Conservation (phyloP, 495 filamentous ascomycete species). For the Annulohypoxylon bovei region DNA sequence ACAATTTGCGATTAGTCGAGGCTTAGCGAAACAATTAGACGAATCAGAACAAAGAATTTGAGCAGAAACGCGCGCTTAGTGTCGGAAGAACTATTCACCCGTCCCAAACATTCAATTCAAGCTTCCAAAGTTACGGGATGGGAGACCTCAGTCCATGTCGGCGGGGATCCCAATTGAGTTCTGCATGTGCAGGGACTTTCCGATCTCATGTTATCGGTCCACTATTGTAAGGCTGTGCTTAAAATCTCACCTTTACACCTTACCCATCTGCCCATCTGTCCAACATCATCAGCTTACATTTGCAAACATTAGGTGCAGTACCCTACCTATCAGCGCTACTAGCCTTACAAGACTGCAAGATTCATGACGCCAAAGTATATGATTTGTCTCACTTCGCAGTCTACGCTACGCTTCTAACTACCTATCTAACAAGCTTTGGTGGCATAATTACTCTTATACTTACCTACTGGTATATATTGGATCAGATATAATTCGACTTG, state of each 20-base stretch:
- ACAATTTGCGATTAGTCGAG: slow-evolving; percentile 24
- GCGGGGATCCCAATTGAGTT: neutral
- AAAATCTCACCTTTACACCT: neutral
- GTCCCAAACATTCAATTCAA: slow-evolving; percentile 1
- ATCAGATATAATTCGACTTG: neutral
- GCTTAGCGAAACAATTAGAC: slow-evolving; percentile 5
- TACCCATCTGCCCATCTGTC: neutral
- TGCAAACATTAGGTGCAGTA: neutral
- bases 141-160: neutral
- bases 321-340: neutral
- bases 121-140: neutral
- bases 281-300: slow-evolving; percentile 3
- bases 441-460: neutral
- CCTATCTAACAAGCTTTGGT: neutral
- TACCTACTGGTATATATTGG: neutral
- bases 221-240: neutral
- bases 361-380: neutral
- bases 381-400: neutral
- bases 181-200: slow-evolving; percentile 2
- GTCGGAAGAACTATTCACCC: slow-evolving; percentile 15
- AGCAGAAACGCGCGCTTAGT: neutral
- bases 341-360: neutral
- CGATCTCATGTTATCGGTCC: neutral
- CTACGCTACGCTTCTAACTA: neutral
- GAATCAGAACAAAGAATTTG: slow-evolving; percentile 7